Evolutionary conservation across 257 asterid genomes (phyloP), one percentile per base, ranked within the genome.

Genomic region (Solanum boliviense): DNA sequence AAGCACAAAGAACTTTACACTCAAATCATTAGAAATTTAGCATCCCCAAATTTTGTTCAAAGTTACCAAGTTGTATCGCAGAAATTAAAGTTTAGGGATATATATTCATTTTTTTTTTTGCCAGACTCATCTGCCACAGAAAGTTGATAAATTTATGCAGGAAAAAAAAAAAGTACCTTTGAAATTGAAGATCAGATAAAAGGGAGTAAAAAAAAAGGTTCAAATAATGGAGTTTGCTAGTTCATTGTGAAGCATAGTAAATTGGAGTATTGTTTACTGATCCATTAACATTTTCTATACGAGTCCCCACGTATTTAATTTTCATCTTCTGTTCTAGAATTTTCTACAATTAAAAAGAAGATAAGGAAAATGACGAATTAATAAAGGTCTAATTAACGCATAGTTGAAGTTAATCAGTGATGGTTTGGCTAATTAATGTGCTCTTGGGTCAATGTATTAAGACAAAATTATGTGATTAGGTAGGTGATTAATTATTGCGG

Each of bases 21-120:
- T 90, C 91, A 91, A 91, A 87, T 93, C 86, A 89, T 86, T 67
- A 84, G 84, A 88, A 70, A 86, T 92, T 93, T 91, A 70, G 87
- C 90, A 88, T 83, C 90, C 86, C 91, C 31, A 74, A 62, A 25
- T 35, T 68, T 35, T 38, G 68, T 88, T 87, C 90, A 89, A 44
- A 92, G 88, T 92, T 88, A 89, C 94, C 72, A 90, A 68, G 91
- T 52, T 72, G 25, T 82, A 48, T 48, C 86, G 70, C 44, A 82
- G 29, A 25, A 29, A 48, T 18, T 48, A 48, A 82, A 84, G 83
- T 60, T 39, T 36, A 48, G 41, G 13, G 78, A 87, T 46, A 86
- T 29, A 20, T 71, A 88, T 79, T 56, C 9, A 9, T 18, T 18
- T 6, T 46, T 65, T 44, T 44, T 85, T 62, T 83, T 3, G 81